These are phyloP conservation scores for Akanthomyces uredinophilus DNA, from an alignment of 2,329 filamentous ascomycete genomes.

Conservation along the genomic window DNA sequence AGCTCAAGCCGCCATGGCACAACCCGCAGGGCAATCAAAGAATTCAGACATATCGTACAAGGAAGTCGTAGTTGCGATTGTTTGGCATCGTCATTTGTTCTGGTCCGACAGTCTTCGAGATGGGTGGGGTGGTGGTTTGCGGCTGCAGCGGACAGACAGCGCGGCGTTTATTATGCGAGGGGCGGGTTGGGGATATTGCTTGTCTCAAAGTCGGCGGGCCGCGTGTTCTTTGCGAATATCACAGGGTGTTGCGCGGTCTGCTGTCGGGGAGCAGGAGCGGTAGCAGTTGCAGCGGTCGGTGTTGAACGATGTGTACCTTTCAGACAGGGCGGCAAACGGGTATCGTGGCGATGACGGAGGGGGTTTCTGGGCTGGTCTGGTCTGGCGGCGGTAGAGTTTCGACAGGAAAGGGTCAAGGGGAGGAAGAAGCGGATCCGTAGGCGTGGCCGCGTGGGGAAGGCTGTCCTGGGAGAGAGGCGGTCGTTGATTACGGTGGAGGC, in stretches of 20 bases:
- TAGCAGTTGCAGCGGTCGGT: background rate
- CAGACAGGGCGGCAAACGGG: background rate
- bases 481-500: background rate
- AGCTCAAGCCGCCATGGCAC: background rate
- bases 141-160: background rate
- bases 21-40: constrained; percentile 18
- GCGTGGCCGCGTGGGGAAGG: constrained; percentile 8
- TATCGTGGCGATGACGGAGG: constrained; percentile 10
- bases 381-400: background rate
- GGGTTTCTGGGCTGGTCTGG: constrained; percentile 1
- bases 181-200: background rate
- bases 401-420: constrained; percentile 12
- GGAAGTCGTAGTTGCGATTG: constrained; percentile 98
- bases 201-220: background rate
- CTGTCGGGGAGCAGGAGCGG: background rate
- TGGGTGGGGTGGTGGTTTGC: background rate
- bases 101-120: background rate
- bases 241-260: background rate
- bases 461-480: background rate
- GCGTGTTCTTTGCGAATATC: background rate
- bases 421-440: constrained; percentile 7
- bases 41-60: constrained; percentile 55
- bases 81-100: constrained; percentile 69
- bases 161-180: constrained; percentile 11
- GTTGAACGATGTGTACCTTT: background rate